Conservation (phyloP, 257 asterid species). For the Hygrophila difformis region DNA sequence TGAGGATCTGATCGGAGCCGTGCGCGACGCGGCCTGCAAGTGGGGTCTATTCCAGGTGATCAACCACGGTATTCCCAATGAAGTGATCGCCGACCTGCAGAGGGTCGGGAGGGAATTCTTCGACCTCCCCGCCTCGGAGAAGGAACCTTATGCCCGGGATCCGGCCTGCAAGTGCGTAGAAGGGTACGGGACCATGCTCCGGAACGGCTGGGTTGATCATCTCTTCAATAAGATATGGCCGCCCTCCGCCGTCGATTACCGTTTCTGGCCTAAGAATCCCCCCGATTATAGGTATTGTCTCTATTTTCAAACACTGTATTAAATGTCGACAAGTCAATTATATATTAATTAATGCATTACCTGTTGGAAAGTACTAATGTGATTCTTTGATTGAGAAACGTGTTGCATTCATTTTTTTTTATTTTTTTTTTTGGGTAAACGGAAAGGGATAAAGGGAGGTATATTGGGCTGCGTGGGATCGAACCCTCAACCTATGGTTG, state of each 20-base stretch:
- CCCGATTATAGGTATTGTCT: constrained; percentile 49
- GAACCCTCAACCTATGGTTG: too few relatives aligned
- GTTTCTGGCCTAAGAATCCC: constrained; percentile 58
- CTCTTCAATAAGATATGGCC: constrained; percentile 52
- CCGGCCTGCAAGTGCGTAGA: constrained; percentile 28
- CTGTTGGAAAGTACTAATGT: too few relatives aligned
- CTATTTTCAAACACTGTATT: too few relatives aligned
- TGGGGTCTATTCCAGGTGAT: constrained; percentile 44
- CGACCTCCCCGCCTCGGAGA: constrained; percentile 32
- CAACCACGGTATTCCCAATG: constrained; percentile 34
- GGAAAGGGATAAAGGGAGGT: too few relatives aligned
- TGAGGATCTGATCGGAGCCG: constrained; percentile 3
- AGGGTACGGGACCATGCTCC: constrained; percentile 56
- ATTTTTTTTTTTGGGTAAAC: too few relatives aligned
- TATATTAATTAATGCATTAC: too few relatives aligned
- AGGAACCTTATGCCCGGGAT: constrained; percentile 23
- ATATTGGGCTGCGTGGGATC: too few relatives aligned
- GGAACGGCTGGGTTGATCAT: constrained; percentile 67
- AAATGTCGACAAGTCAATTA: too few relatives aligned
- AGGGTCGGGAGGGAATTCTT: constrained; percentile 33
- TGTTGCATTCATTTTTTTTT: too few relatives aligned
- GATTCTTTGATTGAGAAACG: too few relatives aligned
- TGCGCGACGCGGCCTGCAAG: constrained; percentile 22
- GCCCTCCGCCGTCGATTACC: constrained; percentile 33
- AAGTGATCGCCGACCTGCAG: constrained; percentile 24